phyloP scores from a whole-genome alignment of 306 rosid genomes.

The Canavalia ensiformis region DNA sequence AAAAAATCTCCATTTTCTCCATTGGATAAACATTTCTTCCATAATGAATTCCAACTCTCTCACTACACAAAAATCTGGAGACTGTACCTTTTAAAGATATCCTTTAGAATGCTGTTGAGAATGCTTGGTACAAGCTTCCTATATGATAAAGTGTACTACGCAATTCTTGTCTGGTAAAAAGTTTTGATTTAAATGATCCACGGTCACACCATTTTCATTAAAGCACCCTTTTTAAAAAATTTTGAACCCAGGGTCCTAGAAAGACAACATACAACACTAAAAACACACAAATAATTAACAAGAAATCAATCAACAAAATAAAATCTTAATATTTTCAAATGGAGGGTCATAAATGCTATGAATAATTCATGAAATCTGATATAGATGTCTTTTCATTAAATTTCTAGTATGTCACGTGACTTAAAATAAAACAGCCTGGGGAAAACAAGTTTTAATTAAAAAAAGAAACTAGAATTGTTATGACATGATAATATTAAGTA shows the following conservation, averaged over 20 bases:
- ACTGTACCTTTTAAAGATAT: not conserved
- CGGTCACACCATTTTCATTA: slow-evolving; percentile 1
- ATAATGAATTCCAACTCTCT: not conserved
- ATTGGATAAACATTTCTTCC: slow-evolving; percentile 2
- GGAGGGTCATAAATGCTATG: not conserved
- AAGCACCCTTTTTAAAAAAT: not conserved
- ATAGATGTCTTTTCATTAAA: not conserved
- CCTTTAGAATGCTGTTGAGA: slow-evolving; percentile 17
- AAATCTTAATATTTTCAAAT: not conserved
- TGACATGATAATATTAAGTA: slow-evolving; percentile 19
- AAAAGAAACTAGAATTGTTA: not conserved
- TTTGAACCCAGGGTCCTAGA: not conserved
- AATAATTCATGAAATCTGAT: slow-evolving; percentile 7
- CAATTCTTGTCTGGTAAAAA: not conserved
- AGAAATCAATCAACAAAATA: slow-evolving; percentile 16
- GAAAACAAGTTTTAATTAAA: not conserved
- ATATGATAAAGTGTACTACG: not conserved
- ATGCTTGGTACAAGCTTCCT: not conserved
- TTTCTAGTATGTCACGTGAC: slow-evolving; percentile 3
- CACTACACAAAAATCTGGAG: not conserved
- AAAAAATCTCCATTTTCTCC: not conserved
- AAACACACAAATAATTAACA: slow-evolving; percentile 13
- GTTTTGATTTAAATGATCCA: slow-evolving; percentile 12
- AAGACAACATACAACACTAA: slow-evolving; percentile 6
- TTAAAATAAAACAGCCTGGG: slow-evolving; percentile 25